These are phyloP conservation scores for Mortierella sp. DNA, from an alignment of 371 early-diverging fungal genomes.

Conservation along the genomic window DNA sequence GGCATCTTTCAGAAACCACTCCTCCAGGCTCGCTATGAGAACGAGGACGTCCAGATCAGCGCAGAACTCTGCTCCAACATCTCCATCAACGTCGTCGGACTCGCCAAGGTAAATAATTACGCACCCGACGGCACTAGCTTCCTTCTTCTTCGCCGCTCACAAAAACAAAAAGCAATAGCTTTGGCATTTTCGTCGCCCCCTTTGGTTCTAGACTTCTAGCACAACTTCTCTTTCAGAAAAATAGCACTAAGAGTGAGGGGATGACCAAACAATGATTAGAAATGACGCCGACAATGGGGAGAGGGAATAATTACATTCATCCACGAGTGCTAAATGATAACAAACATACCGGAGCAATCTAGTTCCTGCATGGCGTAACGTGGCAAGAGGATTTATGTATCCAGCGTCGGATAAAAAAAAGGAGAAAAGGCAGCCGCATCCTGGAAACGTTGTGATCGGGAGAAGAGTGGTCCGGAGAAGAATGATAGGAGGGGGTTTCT, in stretches of 20 bases:
- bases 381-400: background rate
- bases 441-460: background rate
- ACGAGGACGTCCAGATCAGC: conserved; percentile 46
- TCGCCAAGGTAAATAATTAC: conserved; percentile 27
- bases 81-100: conserved; percentile 32
- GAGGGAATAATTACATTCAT: background rate
- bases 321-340: background rate
- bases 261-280: background rate
- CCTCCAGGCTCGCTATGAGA: conserved; percentile 26
- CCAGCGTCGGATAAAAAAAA: conserved; percentile 1
- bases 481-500: background rate
- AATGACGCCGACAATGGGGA: background rate
- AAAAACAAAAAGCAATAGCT: no score
- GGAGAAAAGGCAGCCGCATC: background rate
- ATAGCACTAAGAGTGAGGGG: background rate
- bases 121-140: no score
- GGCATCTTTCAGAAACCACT: conserved; percentile 32
- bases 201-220: background rate
- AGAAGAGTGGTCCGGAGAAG: no score
- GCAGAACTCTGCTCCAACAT: conserved; percentile 41
- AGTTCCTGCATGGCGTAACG: background rate
- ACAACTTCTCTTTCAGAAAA: background rate
- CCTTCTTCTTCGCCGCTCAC: background rate
- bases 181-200: background rate
- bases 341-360: background rate